Percentiles rank a stretch among this genome's conserved stretches.
phyloP scores from a whole-genome alignment of 345 rosid genomes.

The Brassica carinata region DNA sequence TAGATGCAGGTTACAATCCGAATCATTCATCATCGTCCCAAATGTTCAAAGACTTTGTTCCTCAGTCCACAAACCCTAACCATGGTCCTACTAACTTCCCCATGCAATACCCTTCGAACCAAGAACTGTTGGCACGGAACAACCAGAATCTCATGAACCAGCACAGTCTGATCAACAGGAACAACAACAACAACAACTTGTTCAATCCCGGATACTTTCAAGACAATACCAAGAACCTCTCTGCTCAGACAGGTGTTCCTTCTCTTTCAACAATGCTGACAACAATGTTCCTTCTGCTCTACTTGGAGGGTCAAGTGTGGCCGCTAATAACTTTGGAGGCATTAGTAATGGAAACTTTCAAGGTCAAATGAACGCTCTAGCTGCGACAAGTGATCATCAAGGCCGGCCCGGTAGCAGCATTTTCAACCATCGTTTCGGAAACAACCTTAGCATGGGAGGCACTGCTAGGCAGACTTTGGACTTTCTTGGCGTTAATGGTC shows the following conservation, averaged over 20 bases:
- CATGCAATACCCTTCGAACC: slow-evolving; percentile 45
- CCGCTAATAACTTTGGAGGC: slow-evolving; percentile 1
- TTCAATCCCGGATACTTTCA: slow-evolving; percentile 62
- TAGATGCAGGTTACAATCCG: slow-evolving; percentile 32
- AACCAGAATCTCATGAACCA: slow-evolving; percentile 38
- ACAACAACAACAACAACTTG: slow-evolving; percentile 33
- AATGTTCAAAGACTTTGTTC: slow-evolving; percentile 45
- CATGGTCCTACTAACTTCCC: slow-evolving; percentile 38
- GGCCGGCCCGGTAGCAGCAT: neutral
- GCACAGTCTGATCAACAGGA: slow-evolving; percentile 24
- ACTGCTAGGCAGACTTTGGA: neutral
- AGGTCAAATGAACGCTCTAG: neutral
- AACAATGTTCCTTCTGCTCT: slow-evolving; percentile 51
- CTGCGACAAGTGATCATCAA: neutral
- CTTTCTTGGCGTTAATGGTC: neutral
- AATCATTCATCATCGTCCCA: slow-evolving; percentile 32
- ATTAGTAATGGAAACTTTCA: neutral
- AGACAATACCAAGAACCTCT: slow-evolving; percentile 31
- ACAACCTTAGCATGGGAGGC: neutral
- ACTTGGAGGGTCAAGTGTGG: slow-evolving; percentile 50
- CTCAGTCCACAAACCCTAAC: slow-evolving; percentile 41
- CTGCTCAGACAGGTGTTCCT: slow-evolving; percentile 51
- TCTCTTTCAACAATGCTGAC: slow-evolving; percentile 64
- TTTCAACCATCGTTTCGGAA: neutral
- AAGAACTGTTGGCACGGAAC: slow-evolving; percentile 33